Conservation (phyloP, 176 grass and related monocot species). For the Aegilops bicornis region DNA sequence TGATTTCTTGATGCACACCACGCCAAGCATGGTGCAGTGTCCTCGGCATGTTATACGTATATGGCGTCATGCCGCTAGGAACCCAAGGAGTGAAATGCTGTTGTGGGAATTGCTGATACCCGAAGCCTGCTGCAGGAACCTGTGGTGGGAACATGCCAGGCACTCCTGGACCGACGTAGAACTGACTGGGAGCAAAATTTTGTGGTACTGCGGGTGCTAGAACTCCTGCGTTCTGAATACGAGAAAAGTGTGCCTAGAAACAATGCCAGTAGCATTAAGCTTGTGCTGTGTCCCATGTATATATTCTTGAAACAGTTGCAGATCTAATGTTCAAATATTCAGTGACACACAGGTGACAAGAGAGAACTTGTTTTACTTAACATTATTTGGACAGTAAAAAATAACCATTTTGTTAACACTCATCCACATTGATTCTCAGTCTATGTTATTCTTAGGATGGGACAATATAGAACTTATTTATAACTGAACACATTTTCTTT, state of each 20-base stretch:
- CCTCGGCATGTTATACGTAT: conserved; percentile 25
- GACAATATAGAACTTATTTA: too few species aligned
- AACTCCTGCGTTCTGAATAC: not conserved
- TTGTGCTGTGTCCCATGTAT: not conserved
- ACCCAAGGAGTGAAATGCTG: not conserved
- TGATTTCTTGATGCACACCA: too few species aligned
- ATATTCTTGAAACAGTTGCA: not conserved
- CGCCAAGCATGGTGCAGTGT: conserved; percentile 7
- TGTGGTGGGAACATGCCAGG: conserved; percentile 11
- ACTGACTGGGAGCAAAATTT: not conserved
- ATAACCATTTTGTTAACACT: not conserved
- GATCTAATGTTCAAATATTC: too few species aligned
- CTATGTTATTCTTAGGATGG: not conserved
- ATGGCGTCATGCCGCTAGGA: conserved; percentile 13
- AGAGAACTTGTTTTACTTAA: not conserved
- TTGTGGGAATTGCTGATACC: conserved; percentile 17
- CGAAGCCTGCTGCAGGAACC: conserved; percentile 4
- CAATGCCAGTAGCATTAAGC: not conserved
- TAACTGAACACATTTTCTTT: too few species aligned
- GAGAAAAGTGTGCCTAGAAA: conserved; percentile 44
- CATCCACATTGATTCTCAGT: not conserved
- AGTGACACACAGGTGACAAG: too few species aligned
- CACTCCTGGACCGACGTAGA: conserved; percentile 32
- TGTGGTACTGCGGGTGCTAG: not conserved
- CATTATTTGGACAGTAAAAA: not conserved